Evolutionary conservation across 2,329 filamentous ascomycete species (phyloP).

Genomic region (Aspergillus thermomutatus): DNA sequence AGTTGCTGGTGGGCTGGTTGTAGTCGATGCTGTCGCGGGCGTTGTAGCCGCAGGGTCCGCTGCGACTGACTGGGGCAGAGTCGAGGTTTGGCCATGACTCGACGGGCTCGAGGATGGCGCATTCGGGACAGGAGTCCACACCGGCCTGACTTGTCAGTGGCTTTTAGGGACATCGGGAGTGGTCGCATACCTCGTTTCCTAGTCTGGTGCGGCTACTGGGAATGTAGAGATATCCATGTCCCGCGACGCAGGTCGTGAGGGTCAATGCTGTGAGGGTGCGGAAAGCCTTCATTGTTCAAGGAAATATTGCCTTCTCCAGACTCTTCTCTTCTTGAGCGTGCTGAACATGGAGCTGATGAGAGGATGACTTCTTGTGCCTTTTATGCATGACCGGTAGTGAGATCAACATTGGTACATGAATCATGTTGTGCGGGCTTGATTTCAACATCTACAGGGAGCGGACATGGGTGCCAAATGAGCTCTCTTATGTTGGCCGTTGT

Average conservation of each 20-base stretch:
- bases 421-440: not conserved
- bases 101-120: conserved; percentile 54
- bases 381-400: not conserved
- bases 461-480: not conserved
- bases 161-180: not conserved
- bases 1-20: conserved; percentile 45
- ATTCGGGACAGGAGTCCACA: conserved; percentile 53
- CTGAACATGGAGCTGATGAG: no score
- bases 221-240: conserved; percentile 47
- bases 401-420: not conserved
- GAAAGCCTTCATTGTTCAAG: conserved; percentile 3
- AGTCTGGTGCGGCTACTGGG: conserved; percentile 47
- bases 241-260: conserved; percentile 24
- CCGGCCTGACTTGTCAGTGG: conserved; percentile 36
- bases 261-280: not conserved
- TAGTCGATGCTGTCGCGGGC: conserved; percentile 53
- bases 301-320: not conserved
- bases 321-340: no score
- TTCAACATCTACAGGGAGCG: not conserved
- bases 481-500: not conserved
- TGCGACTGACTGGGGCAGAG: conserved; percentile 45
- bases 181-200: conserved; percentile 39
- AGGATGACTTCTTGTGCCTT: not conserved
- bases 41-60: conserved; percentile 54
- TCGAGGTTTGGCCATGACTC: conserved; percentile 49